Base-by-base conservation (phyloP, 1,284 basidiomycete genomes). In the Ustilago bromivora region DNA sequence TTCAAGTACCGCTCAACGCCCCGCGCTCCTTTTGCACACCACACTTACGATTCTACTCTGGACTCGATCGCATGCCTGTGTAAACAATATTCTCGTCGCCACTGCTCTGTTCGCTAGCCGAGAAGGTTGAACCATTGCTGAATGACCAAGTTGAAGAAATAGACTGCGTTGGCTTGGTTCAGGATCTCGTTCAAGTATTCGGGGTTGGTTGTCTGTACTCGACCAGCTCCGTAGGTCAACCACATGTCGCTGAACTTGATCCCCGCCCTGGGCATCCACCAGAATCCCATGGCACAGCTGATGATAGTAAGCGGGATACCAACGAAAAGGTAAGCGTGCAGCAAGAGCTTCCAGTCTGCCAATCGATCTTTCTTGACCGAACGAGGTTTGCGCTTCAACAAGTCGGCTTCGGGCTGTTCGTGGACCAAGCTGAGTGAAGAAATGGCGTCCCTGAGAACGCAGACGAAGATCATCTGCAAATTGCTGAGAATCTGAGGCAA, bases 251-350 rank as follows among this genome's bases (percentile, higher is more conserved):
- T 38, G 51, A 71, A 71, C 4, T 52, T 55, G 8, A 72, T 53
- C 6, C 65, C 64, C 47, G 60, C 32, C 32, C 64, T 40, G 13
- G 88, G 88, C 55, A 90, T 88, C 38, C 40, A 66, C 87, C 88
- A 90, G 84, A 89, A 87, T 79, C 81, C 87, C 84, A 88, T 88
- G 52, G 52, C 75, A 28, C 56, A 55, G 2, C 89, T 88, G 54
- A 88, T 89, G 7, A 90, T 76, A 23, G 87, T 88, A 80, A 91
- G 89, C 12, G 90, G 65, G 9, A 92, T 61, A 6, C 91, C 89
- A 17, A 91, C 81, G 83, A 91, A 91, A 3, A 89, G 85, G 83
- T 92, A 92, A 0, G 91, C 91, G 23, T 92, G 92, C 5, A 89
- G 66, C 47, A 92, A 87, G 43, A 92, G 87, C 76, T 86, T 88